Evolutionary conservation across 2,329 filamentous ascomycete genomes (phyloP).

Genomic region (Ceratocystis destructans): DNA sequence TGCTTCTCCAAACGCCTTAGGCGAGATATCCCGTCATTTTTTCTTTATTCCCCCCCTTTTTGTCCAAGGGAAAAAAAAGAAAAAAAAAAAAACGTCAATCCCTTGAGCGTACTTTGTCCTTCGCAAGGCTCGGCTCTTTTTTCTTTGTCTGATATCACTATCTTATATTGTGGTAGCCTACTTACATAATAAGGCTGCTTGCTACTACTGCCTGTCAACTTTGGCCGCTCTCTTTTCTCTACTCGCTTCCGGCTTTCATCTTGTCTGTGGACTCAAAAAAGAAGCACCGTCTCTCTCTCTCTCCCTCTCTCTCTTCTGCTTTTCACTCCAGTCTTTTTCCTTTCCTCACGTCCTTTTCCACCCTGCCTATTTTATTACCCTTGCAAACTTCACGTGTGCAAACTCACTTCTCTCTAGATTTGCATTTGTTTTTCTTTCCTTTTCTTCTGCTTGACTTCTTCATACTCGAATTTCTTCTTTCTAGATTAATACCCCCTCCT

Average conservation of each 20-base stretch:
- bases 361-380: conserved; percentile 1
- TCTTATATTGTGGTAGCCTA: background rate
- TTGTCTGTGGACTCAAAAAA: background rate
- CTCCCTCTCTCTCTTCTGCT: background rate
- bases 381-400: conserved; percentile 10
- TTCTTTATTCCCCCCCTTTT: background rate
- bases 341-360: background rate
- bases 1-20: background rate
- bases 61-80: background rate
- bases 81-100: background rate
- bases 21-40: background rate
- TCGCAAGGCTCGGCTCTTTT: background rate
- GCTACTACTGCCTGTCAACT: background rate
- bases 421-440: conserved; percentile 1
- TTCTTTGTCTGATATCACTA: background rate
- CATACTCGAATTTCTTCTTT: conserved; percentile 6
- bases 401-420: background rate
- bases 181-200: background rate
- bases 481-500: background rate
- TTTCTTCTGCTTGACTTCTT: conserved; percentile 14
- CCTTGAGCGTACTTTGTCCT: background rate
- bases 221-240: background rate
- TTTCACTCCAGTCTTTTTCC: background rate
- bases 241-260: conserved; percentile 1
- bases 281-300: background rate